Evolutionary conservation across 2,329 filamentous ascomycete species (phyloP).

Genomic region (Penicillium sp.): DNA sequence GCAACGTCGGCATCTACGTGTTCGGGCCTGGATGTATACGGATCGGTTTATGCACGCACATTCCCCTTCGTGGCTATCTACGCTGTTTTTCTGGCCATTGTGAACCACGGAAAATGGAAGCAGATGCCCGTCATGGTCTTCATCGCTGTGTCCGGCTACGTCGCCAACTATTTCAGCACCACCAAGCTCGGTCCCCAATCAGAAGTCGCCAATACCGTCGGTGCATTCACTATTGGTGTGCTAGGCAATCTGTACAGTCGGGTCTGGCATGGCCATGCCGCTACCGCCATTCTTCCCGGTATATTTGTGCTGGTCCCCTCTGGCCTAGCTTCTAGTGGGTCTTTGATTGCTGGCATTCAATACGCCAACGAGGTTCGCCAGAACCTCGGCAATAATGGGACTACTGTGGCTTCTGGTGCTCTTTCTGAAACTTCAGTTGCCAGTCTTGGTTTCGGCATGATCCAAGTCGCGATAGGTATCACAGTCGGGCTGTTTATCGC

Average conservation of each 20-base stretch:
- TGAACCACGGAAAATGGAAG: slow-evolving; percentile 80
- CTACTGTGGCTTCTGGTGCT: slow-evolving; percentile 17
- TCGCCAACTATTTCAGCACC: slow-evolving; percentile 73
- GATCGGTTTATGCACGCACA: slow-evolving; percentile 44
- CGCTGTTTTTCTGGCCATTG: slow-evolving; percentile 70
- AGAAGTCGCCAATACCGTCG: slow-evolving; percentile 75
- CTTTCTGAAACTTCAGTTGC: slow-evolving; percentile 40
- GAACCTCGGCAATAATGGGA: slow-evolving; percentile 24
- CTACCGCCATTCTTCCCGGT: slow-evolving; percentile 80
- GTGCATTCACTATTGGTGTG: slow-evolving; percentile 75
- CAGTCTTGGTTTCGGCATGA: slow-evolving; percentile 49
- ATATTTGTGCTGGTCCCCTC: slow-evolving; percentile 72
- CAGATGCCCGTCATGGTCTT: slow-evolving; percentile 75
- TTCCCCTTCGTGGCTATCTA: slow-evolving; percentile 76
- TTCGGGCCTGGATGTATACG: slow-evolving; percentile 50
- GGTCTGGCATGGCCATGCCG: slow-evolving; percentile 71
- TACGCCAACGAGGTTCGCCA: slow-evolving; percentile 54
- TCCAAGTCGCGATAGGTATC: slow-evolving; percentile 50
- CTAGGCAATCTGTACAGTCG: slow-evolving; percentile 78
- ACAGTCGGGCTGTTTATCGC: slow-evolving; percentile 49
- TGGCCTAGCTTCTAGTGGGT: slow-evolving; percentile 59
- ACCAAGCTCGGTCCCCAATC: slow-evolving; percentile 66
- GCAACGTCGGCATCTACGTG: slow-evolving; percentile 53
- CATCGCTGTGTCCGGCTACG: slow-evolving; percentile 72
- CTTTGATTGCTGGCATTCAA: slow-evolving; percentile 56